Percentiles rank a stretch among this genome's conserved stretches.
These are phyloP conservation scores for Lentinula boryana DNA, from an alignment of 768 basidiomycete genomes.

Conservation along the genomic window DNA sequence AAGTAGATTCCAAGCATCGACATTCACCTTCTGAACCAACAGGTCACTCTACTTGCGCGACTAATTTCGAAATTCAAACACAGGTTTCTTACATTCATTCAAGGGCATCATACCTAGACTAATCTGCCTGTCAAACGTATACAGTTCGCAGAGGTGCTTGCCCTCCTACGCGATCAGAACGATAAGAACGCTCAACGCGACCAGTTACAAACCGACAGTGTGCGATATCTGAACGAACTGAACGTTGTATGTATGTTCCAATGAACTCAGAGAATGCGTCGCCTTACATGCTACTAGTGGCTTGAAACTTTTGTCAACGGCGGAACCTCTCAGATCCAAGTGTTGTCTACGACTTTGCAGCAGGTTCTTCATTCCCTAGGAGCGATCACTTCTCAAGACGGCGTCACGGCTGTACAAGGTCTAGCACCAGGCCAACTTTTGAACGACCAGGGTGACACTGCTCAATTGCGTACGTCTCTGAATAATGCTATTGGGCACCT, in stretches of 20 bases:
- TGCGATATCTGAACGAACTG: conserved; percentile 73
- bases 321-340: conserved; percentile 67
- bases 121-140: not conserved
- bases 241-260: conserved; percentile 45
- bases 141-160: conserved; percentile 39
- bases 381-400: conserved; percentile 12
- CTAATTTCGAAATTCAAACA: not conserved
- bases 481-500: conserved; percentile 28
- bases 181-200: conserved; percentile 40
- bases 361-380: conserved; percentile 54
- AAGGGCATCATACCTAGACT: not conserved
- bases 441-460: conserved; percentile 28
- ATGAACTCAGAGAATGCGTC: not conserved
- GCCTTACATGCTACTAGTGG: conserved; percentile 43
- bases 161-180: conserved; percentile 41
- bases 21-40: not conserved
- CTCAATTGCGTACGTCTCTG: conserved; percentile 31
- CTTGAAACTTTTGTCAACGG: conserved; percentile 77
- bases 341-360: conserved; percentile 53
- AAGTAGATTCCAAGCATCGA: conserved; percentile 14
- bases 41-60: not conserved
- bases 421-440: conserved; percentile 25
- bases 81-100: not conserved
- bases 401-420: conserved; percentile 27
- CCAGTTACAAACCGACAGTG: conserved; percentile 70